Conservation (phyloP, 257 asterid genomes). For the Solanum bulbocastanum region DNA sequence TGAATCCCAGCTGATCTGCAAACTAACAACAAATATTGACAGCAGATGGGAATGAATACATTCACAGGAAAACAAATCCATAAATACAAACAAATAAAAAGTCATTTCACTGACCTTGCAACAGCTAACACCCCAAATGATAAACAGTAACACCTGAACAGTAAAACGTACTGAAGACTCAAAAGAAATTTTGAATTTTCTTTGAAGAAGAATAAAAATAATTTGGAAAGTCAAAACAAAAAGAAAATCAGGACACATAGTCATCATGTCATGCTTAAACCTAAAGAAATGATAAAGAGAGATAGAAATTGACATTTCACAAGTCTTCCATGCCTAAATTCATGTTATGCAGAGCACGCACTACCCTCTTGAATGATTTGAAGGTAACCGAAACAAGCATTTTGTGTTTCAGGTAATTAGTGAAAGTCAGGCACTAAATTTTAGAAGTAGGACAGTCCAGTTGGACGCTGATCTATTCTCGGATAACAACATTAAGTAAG, state of each 20-base stretch:
- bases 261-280: neutral
- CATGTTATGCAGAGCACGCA: too few relatives aligned
- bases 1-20: conserved; percentile 96
- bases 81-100: neutral
- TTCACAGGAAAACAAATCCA: neutral
- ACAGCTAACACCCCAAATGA: conserved; percentile 74
- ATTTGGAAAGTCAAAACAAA: neutral
- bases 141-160: conserved; percentile 67
- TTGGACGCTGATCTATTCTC: neutral
- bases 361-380: too few relatives aligned
- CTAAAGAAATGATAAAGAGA: neutral
- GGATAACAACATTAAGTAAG: neutral
- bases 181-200: neutral
- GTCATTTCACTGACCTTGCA: conserved; percentile 64
- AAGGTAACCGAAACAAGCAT: neutral
- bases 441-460: neutral
- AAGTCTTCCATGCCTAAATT: neutral
- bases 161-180: neutral
- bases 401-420: neutral
- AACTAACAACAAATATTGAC: neutral
- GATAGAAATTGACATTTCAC: neutral
- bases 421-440: neutral
- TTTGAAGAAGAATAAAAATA: neutral
- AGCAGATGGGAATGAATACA: neutral
- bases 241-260: neutral